Conservation (phyloP, 1,284 basidiomycete genomes). For the Phlebopus sp. region DNA sequence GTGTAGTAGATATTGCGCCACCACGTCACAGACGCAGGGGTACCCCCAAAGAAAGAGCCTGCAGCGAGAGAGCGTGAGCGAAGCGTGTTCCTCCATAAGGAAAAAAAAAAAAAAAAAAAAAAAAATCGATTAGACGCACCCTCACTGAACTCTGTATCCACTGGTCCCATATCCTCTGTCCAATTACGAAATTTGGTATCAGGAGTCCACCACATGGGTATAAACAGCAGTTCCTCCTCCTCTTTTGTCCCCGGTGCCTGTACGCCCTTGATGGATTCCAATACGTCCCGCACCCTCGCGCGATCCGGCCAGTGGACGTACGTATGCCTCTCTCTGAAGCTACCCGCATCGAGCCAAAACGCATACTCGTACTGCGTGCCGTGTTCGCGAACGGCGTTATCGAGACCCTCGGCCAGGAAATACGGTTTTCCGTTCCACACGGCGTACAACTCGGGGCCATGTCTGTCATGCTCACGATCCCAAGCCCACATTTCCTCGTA, state of each 20-base stretch:
- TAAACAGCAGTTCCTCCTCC: slow-evolving; percentile 44
- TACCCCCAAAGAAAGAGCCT: slow-evolving; percentile 58
- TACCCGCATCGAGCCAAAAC: slow-evolving; percentile 55
- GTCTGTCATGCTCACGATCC: slow-evolving; percentile 42
- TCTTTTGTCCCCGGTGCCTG: slow-evolving; percentile 22
- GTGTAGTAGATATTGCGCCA: slow-evolving; percentile 44
- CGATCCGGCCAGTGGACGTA: slow-evolving; percentile 46
- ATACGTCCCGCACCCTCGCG: slow-evolving; percentile 38
- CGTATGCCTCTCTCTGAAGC: slow-evolving; percentile 41
- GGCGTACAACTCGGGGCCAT: slow-evolving; percentile 49
- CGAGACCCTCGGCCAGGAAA: slow-evolving; percentile 42
- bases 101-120: too few relatives aligned
- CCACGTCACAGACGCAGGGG: slow-evolving; percentile 40
- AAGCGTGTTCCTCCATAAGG: too few relatives aligned
- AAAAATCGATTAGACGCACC: too few relatives aligned
- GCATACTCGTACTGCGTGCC: slow-evolving; percentile 43
- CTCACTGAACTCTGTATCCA: slow-evolving; percentile 48
- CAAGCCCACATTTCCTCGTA: slow-evolving; percentile 42
- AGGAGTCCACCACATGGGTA: slow-evolving; percentile 37
- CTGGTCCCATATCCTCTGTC: slow-evolving; percentile 44
- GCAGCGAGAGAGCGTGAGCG: slow-evolving; percentile 6
- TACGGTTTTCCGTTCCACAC: slow-evolving; percentile 54
- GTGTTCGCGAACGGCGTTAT: slow-evolving; percentile 15
- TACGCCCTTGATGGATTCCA: slow-evolving; percentile 30
- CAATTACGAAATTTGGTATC: slow-evolving; percentile 33